Conservation (phyloP, 73 alveolate genomes). For the Vitrella brassicaformis region DNA sequence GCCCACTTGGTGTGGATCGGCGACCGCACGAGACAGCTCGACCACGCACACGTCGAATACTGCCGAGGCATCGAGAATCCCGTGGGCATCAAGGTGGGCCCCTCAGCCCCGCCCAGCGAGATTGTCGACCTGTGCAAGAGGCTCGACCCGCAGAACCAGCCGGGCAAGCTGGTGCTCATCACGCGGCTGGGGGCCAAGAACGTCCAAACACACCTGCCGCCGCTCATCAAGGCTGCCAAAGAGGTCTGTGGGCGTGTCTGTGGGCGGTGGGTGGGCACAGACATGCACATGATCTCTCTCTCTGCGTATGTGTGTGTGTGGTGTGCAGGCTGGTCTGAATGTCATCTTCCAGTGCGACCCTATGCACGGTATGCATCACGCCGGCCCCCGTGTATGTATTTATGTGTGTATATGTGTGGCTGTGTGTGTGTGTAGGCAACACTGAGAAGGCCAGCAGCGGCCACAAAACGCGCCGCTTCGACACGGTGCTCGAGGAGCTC, state of each 20-base stretch:
- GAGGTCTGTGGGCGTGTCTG: too few species aligned
- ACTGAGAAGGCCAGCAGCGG: not conserved
- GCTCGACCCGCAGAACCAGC: constrained; percentile 23
- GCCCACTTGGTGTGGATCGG: constrained; percentile 45
- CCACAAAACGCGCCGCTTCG: not conserved
- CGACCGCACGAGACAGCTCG: constrained; percentile 34
- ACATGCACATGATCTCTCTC: too few species aligned
- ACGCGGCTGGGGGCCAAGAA: constrained; percentile 18
- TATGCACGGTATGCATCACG: constrained; percentile 10
- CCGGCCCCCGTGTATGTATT: too few species aligned
- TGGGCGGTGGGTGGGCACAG: too few species aligned
- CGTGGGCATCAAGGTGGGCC: constrained; percentile 42
- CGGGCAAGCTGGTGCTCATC: constrained; percentile 33
- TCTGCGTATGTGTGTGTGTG: too few species aligned
- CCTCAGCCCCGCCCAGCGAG: constrained; percentile 15
- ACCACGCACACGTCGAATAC: constrained; percentile 37
- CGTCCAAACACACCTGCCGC: constrained; percentile 3
- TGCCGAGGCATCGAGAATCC: constrained; percentile 38
- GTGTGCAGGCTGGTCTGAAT: constrained; percentile 9
- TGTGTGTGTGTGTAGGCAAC: not conserved
- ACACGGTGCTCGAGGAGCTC: not conserved
- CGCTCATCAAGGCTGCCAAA: constrained; percentile 11
- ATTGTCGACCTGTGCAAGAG: not conserved
- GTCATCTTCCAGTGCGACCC: constrained; percentile 27
- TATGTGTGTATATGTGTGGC: too few species aligned